Evolutionary conservation across 1,284 basidiomycete genomes (phyloP).

Genomic region (Crucibulum cyathiforme): DNA sequence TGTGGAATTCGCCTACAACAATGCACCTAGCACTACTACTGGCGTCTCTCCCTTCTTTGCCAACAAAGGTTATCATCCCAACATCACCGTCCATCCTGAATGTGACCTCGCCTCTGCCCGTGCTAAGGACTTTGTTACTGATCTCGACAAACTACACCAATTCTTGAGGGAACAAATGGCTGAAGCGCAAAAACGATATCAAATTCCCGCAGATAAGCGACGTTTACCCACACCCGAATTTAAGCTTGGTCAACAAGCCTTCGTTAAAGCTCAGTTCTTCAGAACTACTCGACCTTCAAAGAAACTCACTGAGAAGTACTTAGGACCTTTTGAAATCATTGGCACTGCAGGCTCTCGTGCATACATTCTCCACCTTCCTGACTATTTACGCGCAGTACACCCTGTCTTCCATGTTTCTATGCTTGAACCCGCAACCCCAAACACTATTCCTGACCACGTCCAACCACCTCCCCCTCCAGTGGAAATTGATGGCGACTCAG

Average conservation of each 20-base stretch:
- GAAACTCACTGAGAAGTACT: conserved; percentile 34
- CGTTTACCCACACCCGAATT: neutral
- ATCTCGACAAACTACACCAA: conserved; percentile 13
- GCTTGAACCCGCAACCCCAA: conserved; percentile 24
- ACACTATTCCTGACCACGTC: conserved; percentile 14
- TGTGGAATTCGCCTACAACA: conserved; percentile 33
- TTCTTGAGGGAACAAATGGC: neutral
- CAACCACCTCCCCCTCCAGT: conserved; percentile 29
- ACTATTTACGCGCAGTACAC: conserved; percentile 4
- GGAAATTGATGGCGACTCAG: conserved; percentile 21
- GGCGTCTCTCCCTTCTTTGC: conserved; percentile 6
- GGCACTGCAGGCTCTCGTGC: conserved; percentile 9
- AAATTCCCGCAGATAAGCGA: neutral
- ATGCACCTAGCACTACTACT: conserved; percentile 1
- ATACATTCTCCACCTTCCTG: conserved; percentile 9
- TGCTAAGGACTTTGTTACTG: conserved; percentile 12
- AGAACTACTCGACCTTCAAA: conserved; percentile 27
- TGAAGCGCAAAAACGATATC: neutral
- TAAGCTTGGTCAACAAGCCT: neutral
- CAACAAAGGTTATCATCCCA: conserved; percentile 40
- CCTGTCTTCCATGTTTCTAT: conserved; percentile 38
- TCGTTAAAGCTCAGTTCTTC: conserved; percentile 7
- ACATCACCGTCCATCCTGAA: conserved; percentile 16
- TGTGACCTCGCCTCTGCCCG: conserved; percentile 9
- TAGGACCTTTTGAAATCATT: conserved; percentile 38